Evolutionary conservation across 306 rosid species (phyloP), one percentile per base, ranked within the genome.

Genomic region (Vigna radiata): DNA sequence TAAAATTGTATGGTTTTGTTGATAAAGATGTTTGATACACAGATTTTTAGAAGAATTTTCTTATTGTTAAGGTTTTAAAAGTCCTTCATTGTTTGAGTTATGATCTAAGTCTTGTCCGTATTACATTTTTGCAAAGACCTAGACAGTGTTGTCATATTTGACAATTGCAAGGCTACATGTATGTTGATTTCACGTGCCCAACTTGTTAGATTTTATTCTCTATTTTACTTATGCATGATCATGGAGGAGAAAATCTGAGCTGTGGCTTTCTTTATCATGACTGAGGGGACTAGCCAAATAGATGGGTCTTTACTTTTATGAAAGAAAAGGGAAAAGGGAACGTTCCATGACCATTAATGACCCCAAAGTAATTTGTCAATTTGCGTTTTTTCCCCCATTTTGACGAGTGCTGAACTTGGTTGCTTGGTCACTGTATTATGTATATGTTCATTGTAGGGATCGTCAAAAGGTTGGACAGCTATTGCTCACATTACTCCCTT

Each of bases 381-480:
- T 9, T 44, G 70, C 71, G 48, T 74, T 12, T 56, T 18, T 55
- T 49, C n/a, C 23, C 19, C 54, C n/a, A 19, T 46, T 73, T 48
- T 16, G 52, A 46, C 8, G 27, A 60, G 19, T 29, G 14, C 44
- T 44, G 61, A 68, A 56, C 46, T 48, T 59, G 47, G 36, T 59
- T 56, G 8, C 62, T 21, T 16, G 76, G 80, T 44, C 48, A 66
- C 49, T 47, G 79, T 33, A 39, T 36, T 67, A 36, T 61, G 21
- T 59, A 6, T 7, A 4, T 67, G 15, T 61, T 69, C 59, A 49
- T 68, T 27, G 14, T 19, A 50, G 29, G 77, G 68, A 53, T 52
- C 49, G 44, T 18, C 6, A 2, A 31, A 8, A 44, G 52, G 25
- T 29, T 49, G 25, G 47, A 47, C 56, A 43, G 11, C 44, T 47